These are phyloP conservation scores for Aspergillus sp. DNA, from an alignment of 2,329 filamentous ascomycete species.

Conservation along the genomic window DNA sequence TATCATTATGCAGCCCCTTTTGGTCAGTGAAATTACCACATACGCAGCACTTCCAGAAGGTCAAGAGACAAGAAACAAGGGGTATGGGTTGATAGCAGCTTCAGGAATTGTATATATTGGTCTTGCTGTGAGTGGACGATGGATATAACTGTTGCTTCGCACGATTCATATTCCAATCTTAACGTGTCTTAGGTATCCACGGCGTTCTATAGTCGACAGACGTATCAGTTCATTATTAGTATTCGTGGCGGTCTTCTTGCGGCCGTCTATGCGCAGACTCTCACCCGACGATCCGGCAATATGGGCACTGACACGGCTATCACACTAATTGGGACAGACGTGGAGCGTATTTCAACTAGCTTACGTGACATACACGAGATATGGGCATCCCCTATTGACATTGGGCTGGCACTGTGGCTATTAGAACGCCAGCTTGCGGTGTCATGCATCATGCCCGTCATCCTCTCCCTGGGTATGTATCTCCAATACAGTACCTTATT, in stretches of 20 bases:
- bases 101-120: background rate
- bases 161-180: background rate
- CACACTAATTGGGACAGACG: background rate
- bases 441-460: background rate
- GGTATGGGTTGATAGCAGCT: background rate
- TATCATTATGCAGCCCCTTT: background rate
- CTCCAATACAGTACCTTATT: too few species aligned
- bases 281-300: background rate
- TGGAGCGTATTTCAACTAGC: background rate
- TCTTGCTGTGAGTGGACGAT: background rate
- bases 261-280: background rate
- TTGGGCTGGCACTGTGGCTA: background rate
- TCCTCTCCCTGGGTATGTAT: background rate
- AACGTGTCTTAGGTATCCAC: background rate
- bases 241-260: background rate
- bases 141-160: too few species aligned
- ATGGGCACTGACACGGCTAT: background rate
- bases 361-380: background rate
- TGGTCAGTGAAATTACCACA: background rate
- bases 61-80: background rate
- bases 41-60: background rate
- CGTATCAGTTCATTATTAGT: background rate
- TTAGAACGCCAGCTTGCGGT: background rate
- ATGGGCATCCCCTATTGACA: background rate
- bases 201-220: background rate